These are phyloP conservation scores for Serendipita sp. DNA, from an alignment of 768 basidiomycete genomes.

Conservation along the genomic window DNA sequence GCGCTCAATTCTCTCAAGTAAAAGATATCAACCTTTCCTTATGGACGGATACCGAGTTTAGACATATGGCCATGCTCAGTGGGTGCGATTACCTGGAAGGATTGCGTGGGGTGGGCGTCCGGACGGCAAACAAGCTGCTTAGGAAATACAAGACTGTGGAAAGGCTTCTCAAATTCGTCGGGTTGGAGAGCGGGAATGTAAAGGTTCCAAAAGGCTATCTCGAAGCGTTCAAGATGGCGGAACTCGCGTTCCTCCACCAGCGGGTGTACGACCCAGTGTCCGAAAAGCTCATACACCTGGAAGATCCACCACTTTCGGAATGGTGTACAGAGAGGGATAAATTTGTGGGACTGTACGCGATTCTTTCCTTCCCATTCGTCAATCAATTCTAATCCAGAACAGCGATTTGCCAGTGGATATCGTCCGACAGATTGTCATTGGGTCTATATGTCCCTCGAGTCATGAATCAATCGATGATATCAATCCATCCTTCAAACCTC, in stretches of 20 bases:
- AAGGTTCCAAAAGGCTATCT: constrained; percentile 63
- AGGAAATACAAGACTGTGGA: constrained; percentile 77
- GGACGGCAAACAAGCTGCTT: constrained; percentile 75
- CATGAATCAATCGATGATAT: constrained; percentile 62
- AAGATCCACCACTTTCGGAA: constrained; percentile 35
- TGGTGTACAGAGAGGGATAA: constrained; percentile 49
- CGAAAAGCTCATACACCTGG: constrained; percentile 54
- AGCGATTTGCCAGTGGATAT: constrained; percentile 50
- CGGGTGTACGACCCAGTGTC: constrained; percentile 69
- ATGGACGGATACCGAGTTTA: constrained; percentile 83
- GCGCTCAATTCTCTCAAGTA: constrained; percentile 45
- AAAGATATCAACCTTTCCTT: constrained; percentile 63
- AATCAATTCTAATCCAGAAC: constrained; percentile 7
- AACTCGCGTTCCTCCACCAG: constrained; percentile 86
- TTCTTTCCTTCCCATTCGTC: neutral
- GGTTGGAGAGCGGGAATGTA: constrained; percentile 68
- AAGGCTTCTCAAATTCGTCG: constrained; percentile 59
- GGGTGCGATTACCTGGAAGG: constrained; percentile 89
- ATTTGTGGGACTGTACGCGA: constrained; percentile 53
- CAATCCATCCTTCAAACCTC: constrained; percentile 47
- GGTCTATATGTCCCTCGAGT: constrained; percentile 56
- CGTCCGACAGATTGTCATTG: constrained; percentile 51
- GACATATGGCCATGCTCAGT: constrained; percentile 84
- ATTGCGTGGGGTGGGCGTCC: constrained; percentile 82
- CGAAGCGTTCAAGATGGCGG: constrained; percentile 60